Evolutionary conservation across 805 yeast species (phyloP).

Genomic region (Hanseniaspora osmophila): DNA sequence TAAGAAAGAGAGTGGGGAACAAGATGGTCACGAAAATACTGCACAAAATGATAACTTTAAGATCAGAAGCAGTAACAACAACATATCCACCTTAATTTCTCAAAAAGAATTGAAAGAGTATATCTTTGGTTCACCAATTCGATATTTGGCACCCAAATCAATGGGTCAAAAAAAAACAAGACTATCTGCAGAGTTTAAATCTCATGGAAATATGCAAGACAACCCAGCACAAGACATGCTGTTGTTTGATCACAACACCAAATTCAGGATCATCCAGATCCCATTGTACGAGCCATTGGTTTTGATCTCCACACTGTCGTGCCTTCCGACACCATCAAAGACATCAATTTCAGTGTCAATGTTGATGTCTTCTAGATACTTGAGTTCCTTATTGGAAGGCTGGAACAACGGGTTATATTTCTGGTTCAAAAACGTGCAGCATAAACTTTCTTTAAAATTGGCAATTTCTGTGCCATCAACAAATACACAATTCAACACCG

Average conservation of each 20-base stretch:
- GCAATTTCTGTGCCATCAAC: neutral
- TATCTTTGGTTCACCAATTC: constrained; percentile 29
- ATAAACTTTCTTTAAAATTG: constrained; percentile 8
- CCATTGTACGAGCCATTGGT: constrained; percentile 15
- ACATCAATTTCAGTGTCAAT: constrained; percentile 14
- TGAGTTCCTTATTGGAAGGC: constrained; percentile 20
- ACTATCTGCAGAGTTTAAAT: too few species aligned
- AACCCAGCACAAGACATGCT: neutral
- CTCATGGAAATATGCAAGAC: neutral
- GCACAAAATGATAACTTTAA: neutral
- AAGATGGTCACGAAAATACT: neutral
- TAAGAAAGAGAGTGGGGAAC: too few species aligned
- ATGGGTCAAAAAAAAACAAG: neutral
- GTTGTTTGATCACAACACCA: constrained; percentile 11
- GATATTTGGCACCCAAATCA: constrained; percentile 7
- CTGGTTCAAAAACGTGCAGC: constrained; percentile 16
- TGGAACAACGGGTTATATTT: constrained; percentile 22
- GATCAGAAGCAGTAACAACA: neutral
- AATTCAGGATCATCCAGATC: constrained; percentile 16
- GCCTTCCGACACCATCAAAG: neutral
- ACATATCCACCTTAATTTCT: constrained; percentile 12
- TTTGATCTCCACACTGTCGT: constrained; percentile 23
- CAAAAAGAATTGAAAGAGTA: constrained; percentile 24
- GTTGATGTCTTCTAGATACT: constrained; percentile 13
- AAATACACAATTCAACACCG: neutral